These are phyloP conservation scores for Chlorella sorokiniana DNA, from an alignment of 139 green algal species.

Conservation along the genomic window DNA sequence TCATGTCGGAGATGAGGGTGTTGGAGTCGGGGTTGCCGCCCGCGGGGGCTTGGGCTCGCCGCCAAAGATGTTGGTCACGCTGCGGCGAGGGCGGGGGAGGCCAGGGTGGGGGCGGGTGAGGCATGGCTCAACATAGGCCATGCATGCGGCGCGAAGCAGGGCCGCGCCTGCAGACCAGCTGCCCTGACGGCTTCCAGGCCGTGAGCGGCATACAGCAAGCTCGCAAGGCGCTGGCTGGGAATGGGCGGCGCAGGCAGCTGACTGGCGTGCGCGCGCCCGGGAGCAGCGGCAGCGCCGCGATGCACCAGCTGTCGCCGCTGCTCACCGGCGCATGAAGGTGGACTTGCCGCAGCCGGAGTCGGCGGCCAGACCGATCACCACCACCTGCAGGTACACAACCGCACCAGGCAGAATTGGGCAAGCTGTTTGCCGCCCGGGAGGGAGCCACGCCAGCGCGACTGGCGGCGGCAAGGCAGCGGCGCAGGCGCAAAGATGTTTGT, in stretches of 20 bases:
- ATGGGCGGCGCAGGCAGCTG: too few species aligned
- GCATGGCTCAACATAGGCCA: not conserved
- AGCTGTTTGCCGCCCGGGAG: not conserved
- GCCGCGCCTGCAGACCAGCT: too few species aligned
- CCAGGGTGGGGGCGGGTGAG: not conserved
- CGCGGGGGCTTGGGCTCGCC: slow-evolving; percentile 87
- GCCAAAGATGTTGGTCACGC: slow-evolving; percentile 98
- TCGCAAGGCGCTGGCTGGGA: too few species aligned
- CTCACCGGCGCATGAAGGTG: slow-evolving; percentile 96
- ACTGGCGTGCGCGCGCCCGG: too few species aligned
- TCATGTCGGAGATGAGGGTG: slow-evolving; percentile 98
- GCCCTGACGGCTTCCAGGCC: too few species aligned
- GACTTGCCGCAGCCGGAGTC: slow-evolving; percentile 99
- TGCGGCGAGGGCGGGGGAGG: not conserved
- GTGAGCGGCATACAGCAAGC: too few species aligned
- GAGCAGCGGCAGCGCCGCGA: not conserved
- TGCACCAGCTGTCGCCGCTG: not conserved
- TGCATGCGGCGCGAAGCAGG: too few species aligned
- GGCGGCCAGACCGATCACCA: slow-evolving; percentile 97
- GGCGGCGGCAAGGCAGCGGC: not conserved
- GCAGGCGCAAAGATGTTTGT: not conserved
- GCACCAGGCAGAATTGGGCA: not conserved
- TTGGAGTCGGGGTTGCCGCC: slow-evolving; percentile 98
- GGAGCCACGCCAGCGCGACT: too few species aligned
- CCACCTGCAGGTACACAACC: slow-evolving; percentile 21